Conservation (phyloP, 139 green algal species). For the Chlorella sp. region DNA sequence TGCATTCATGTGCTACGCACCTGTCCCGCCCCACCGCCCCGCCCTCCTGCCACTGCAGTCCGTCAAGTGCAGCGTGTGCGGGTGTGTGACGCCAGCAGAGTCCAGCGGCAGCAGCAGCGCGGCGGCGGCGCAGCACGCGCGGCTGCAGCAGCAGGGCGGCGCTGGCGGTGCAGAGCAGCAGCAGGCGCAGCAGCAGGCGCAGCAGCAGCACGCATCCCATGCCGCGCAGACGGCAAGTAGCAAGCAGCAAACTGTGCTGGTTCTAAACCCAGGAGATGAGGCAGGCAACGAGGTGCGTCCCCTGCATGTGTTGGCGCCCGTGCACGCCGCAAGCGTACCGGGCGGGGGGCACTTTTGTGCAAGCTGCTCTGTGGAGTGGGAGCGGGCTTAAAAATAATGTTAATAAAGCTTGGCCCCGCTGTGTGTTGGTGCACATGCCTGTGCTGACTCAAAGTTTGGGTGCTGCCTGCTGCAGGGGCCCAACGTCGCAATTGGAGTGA, state of each 20-base stretch:
- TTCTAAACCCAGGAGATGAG: constrained; percentile 86
- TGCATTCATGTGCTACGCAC: neutral
- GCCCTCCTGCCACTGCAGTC: constrained; percentile 36
- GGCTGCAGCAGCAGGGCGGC: neutral
- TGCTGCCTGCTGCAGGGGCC: neutral
- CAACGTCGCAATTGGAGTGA: neutral
- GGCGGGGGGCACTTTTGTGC: too few species aligned
- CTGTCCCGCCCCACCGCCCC: neutral
- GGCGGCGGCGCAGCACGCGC: neutral
- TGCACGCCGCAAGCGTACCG: neutral
- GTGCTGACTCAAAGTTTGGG: neutral
- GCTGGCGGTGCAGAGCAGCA: neutral
- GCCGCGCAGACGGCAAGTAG: neutral
- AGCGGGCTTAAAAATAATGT: neutral
- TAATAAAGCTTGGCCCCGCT: neutral
- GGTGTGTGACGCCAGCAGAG: constrained; percentile 76
- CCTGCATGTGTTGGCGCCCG: neutral
- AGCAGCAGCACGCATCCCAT: constrained; percentile 16
- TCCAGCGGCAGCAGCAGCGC: neutral
- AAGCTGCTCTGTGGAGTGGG: too few species aligned
- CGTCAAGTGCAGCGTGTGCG: constrained; percentile 95
- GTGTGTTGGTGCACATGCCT: neutral
- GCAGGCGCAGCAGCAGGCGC: neutral
- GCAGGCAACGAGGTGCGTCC: constrained; percentile 73
- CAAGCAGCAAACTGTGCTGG: constrained; percentile 74